Evolutionary conservation across 2,329 filamentous ascomycete genomes (phyloP), one percentile per base, ranked within the genome.

Genomic region (Monilinia fructigena): DNA sequence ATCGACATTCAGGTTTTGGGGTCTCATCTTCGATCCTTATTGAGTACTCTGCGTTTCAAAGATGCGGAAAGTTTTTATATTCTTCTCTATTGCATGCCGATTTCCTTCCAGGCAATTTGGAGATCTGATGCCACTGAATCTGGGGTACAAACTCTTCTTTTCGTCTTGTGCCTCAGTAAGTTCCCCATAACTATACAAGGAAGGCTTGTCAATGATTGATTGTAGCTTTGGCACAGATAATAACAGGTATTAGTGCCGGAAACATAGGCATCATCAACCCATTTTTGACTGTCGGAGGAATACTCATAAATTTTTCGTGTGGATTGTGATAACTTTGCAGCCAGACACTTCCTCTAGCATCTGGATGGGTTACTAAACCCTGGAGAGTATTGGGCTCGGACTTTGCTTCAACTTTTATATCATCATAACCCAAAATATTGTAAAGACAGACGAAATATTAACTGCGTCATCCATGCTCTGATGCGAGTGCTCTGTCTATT

Each of bases 61-160:
- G 42, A 82, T 35, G 78, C 58, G 10, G 66, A 76, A 4, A 73
- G 77, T 11, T 78, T 80, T 31, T 78, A 82, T 54, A 68, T 80
- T 2, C 73, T 76, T 7, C 73, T 80, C 7, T 80, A 79, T 26
- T 67, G 45, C n/a, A 52, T 66, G 10, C 56, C 52, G 2, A 62
- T 63, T 14, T 83, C 81, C 76, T 82, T 84, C 72, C 80, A 84
- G 74, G 75, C 74, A 8, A 67, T 73, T 54, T 76, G 76, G 1
- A 79, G 78, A 10, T 73, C 69, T 2, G 66, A 54, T 55, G 68
- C 70, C 6, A 68, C 70, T 72, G 54, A 72, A 14, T 68, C 58
- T 23, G 70, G 70, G 10, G 66, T 81, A 5, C 73, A 74, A 50
- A 79, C 77, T 47, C 72, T 82, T 35, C 78, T 80, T 8, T 53